Evolutionary conservation across 768 basidiomycete species (phyloP), one percentile per base, ranked within the genome.

Genomic region (Tulasnella sp.): DNA sequence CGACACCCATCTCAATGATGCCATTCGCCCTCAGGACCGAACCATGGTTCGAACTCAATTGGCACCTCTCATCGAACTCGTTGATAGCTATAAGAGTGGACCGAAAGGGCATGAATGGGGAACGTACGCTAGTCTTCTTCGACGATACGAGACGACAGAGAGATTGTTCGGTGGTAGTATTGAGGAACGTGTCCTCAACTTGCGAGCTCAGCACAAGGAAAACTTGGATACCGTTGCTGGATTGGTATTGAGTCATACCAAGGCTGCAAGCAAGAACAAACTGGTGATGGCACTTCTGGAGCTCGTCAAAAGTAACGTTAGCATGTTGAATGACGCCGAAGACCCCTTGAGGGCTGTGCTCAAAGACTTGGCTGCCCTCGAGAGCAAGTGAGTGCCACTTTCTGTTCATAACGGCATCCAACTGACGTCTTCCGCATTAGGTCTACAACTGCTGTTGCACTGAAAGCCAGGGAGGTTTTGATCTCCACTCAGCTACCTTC

Each of bases 401-500:
- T 29, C 32, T 34, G 19, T 20, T 47, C 39, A 25, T 25, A 29
- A 45, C 27, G 16, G 20, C 13, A 8, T 29, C 13, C 35, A 5
- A 47, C 7, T 20, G n/a, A n/a, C 19, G 19, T 6, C n/a, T 12
- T 51, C n/a, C 35, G 13, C 20, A 7, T 12, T 20, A 87, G 84
- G 61, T 89, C 89, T 5, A 93, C 92, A n/a, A 86, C 79, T 27
- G 72, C 81, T 49, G 92, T 98, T 31, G 76, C 92, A 2, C 68
- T 99, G 57, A 96, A 93, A 67, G 95, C 95, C 35, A 85, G 95
- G 40, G 95, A 99, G 69, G 95, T 95, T 5, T 75, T 98, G 41
- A 98, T 99, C 61, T 74, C 89, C 28, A 88, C 87, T 41, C 89
- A 93, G 64, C 84, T 99, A 77, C 95, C 95, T 4, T 93, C 91